phyloP scores from a whole-genome alignment of 2,329 filamentous ascomycete genomes.

The Trichophyton equinum region DNA sequence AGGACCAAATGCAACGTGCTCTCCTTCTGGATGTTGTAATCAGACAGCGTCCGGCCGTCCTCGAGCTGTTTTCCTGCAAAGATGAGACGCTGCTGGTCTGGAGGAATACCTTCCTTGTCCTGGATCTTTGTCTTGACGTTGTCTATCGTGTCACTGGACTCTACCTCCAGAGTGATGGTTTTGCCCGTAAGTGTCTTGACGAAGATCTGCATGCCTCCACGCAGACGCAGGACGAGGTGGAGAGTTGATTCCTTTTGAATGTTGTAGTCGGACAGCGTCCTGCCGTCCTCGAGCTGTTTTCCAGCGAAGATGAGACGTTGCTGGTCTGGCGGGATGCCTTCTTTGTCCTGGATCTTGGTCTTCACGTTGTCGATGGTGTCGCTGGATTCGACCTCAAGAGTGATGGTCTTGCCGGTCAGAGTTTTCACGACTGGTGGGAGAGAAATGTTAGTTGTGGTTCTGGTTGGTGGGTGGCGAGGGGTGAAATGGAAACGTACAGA shows the following conservation, averaged over 20 bases:
- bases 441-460: conserved; percentile 10
- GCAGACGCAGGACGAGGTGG: conserved; percentile 73
- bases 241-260: conserved; percentile 88
- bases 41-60: conserved; percentile 77
- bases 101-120: conserved; percentile 72
- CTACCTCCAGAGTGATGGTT: conserved; percentile 86
- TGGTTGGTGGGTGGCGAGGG: background rate
- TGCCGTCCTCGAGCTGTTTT: conserved; percentile 91
- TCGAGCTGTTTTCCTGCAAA: conserved; percentile 90
- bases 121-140: conserved; percentile 90
- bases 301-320: conserved; percentile 93
- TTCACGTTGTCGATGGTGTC: conserved; percentile 96
- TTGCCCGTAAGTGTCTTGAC: conserved; percentile 59
- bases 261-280: conserved; percentile 84
- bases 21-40: conserved; percentile 97
- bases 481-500: conserved; percentile 40
- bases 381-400: conserved; percentile 54
- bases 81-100: conserved; percentile 87
- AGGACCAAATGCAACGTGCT: conserved; percentile 70
- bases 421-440: conserved; percentile 41
- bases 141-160: conserved; percentile 82
- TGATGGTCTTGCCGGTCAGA: conserved; percentile 52
- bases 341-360: conserved; percentile 95
- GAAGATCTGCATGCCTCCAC: conserved; percentile 59
- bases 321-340: conserved; percentile 90